phyloP scores from a whole-genome alignment of 2,329 filamentous ascomycete species.

The Penicillium sclerotiorum region DNA sequence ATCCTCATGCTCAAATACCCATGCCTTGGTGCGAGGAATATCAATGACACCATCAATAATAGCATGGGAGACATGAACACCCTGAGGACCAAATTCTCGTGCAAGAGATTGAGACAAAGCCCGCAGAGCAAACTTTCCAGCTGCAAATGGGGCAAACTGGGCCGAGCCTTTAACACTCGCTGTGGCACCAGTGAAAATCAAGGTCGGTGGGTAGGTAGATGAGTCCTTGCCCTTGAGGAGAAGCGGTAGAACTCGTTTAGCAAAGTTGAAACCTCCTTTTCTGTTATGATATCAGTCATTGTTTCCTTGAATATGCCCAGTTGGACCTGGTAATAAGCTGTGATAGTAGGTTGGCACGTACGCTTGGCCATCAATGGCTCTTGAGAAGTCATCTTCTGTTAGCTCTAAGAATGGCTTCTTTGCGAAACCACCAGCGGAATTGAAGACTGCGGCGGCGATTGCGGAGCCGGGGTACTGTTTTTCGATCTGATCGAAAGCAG shows the following conservation, averaged over 20 bases:
- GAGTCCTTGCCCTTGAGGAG: conserved; percentile 63
- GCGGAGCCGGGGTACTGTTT: conserved; percentile 52
- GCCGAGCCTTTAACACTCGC: conserved; percentile 75
- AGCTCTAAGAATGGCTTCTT: conserved; percentile 65
- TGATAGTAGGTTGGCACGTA: conserved; percentile 31
- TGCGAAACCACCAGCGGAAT: conserved; percentile 59
- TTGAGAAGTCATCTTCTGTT: conserved; percentile 59
- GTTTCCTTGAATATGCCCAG: neutral
- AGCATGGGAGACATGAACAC: conserved; percentile 79
- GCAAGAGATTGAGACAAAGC: conserved; percentile 75
- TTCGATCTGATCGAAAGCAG: conserved; percentile 58
- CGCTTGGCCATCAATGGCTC: conserved; percentile 54
- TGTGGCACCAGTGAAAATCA: conserved; percentile 87
- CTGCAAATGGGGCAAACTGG: conserved; percentile 70
- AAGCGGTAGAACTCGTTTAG: conserved; percentile 69
- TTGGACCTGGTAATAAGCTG: neutral
- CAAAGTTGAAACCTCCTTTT: conserved; percentile 73
- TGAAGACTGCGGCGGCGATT: conserved; percentile 61
- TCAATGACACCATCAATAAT: conserved; percentile 87
- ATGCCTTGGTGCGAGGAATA: conserved; percentile 69
- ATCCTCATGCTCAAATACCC: conserved; percentile 58
- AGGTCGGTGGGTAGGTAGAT: conserved; percentile 66
- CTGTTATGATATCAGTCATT: conserved; percentile 30
- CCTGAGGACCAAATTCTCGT: conserved; percentile 80
- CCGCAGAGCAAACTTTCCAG: conserved; percentile 77